A percentile compares a stretch with the other conserved stretches of the same genome.
Evolutionary conservation across 2,329 filamentous ascomycete genomes (phyloP).

Genomic region (Aspergillus sergii): DNA sequence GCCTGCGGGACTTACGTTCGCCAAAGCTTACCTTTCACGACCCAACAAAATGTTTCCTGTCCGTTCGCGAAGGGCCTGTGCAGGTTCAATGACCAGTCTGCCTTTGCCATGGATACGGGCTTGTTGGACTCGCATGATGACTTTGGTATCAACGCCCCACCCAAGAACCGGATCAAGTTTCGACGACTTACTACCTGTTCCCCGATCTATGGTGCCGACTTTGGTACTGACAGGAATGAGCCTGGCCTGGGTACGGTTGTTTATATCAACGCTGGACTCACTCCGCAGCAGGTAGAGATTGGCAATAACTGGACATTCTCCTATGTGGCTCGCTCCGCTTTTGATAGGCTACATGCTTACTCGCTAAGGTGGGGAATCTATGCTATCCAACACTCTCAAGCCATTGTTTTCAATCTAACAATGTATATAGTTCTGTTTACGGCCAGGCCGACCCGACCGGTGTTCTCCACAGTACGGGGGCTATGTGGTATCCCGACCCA

Average conservation of each 20-base stretch:
- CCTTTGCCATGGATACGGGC: conserved; percentile 20
- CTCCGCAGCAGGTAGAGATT: not conserved
- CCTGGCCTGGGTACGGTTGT: not conserved
- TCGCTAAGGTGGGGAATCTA: not conserved
- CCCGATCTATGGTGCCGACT: conserved; percentile 11
- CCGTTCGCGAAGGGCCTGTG: conserved; percentile 17
- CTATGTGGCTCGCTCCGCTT: not conserved
- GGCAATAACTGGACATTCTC: conserved; percentile 1
- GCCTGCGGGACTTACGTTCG: not conserved
- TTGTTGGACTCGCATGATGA: conserved; percentile 26
- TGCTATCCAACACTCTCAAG: not conserved
- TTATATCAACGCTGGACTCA: conserved; percentile 3
- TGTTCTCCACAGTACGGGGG: not conserved
- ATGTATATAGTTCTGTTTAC: not conserved
- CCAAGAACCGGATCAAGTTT: conserved; percentile 24
- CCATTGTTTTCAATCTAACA: not conserved
- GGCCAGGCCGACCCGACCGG: not conserved
- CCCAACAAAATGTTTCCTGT: conserved; percentile 18
- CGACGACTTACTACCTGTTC: conserved; percentile 27
- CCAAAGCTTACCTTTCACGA: conserved; percentile 9
- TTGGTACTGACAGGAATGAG: not conserved
- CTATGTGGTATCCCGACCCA: conserved; percentile 28
- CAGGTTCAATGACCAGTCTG: not conserved
- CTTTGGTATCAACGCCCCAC: conserved; percentile 31
- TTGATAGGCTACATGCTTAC: not conserved